Base-by-base conservation (phyloP, 441 rosid species). In the Geranium incanum region DNA sequence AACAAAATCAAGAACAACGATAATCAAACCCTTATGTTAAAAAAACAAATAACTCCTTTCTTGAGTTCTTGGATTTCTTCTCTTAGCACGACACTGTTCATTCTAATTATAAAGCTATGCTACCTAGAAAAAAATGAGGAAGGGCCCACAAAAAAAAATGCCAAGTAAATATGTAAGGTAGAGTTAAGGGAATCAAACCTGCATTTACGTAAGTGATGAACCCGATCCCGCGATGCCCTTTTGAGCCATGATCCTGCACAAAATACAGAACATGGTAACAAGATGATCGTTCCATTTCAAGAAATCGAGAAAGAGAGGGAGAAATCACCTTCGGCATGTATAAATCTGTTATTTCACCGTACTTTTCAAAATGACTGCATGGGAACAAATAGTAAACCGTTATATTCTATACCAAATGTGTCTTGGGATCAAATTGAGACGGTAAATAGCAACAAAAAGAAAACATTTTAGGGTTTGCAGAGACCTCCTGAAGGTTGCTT, bases 171-270 rank as follows among this genome's bases (percentile, higher is more conserved):
- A 12, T 13, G 9, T 7, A 52, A 13, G 59, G 16, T 52, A 52
- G n/a, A 21, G 43, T 21, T 5, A 18, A 28, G 68, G 41, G 21
- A 33, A 63, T 68, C 87, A 57, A 2, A 94, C 99, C 97, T 76
- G 97, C 83, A 76, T 74, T 89, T 67, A 90, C 83, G 72, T 85
- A 94, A 70, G 99, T 94, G 69, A 92, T 87, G 73, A 92, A 94
- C 55, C 99, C 97, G 76, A 94, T 94, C 74, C 97, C 99, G 41
- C 97, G 88, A 77, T 90, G 99, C 38, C 88, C 77, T 81, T 86
- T 94, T 6, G 99, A 84, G 75, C 81, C 83, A 65, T 94, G 94
- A 77, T 94, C 99, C 94, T 92, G 82, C 50, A 70, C 19, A 64
- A 73, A 6, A 72, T 3, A 77, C 57, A 45, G 28, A 62, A 6